Conservation (phyloP, 1,139 yeast genomes). For the Ashbya aceris region DNA sequence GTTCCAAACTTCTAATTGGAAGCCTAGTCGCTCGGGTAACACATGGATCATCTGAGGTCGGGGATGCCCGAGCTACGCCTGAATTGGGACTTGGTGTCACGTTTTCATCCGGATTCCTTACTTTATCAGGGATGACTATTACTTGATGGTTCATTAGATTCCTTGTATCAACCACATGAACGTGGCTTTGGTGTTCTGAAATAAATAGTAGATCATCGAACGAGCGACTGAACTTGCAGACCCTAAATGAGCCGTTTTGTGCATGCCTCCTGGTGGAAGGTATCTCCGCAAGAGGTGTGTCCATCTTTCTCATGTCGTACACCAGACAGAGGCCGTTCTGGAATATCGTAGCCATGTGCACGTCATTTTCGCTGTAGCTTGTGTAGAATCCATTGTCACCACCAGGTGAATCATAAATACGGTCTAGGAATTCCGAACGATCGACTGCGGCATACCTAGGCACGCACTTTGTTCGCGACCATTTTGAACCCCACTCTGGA, state of each 20-base stretch:
- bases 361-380: constrained; percentile 65
- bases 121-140: constrained; percentile 42
- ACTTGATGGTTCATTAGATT: constrained; percentile 69
- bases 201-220: constrained; percentile 67
- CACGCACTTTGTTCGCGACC: constrained; percentile 14
- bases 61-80: constrained; percentile 10
- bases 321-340: constrained; percentile 76
- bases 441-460: constrained; percentile 26
- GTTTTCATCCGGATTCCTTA: constrained; percentile 7
- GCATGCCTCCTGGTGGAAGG: constrained; percentile 47
- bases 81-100: constrained; percentile 8
- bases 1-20: constrained; percentile 24
- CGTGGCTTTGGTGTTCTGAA: constrained; percentile 78
- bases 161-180: constrained; percentile 73
- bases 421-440: constrained; percentile 23
- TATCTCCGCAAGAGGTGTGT: constrained; percentile 43
- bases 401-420: constrained; percentile 40
- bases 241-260: constrained; percentile 43
- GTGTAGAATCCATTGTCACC: constrained; percentile 81
- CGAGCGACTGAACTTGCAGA: constrained; percentile 57
- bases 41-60: constrained; percentile 19
- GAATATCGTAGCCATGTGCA: constrained; percentile 67
- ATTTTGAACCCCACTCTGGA: constrained; percentile 20
- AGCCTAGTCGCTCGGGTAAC: constrained; percentile 22
- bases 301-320: constrained; percentile 62